Conservation (phyloP, 2,329 filamentous ascomycete genomes). For the Hypoxylon rubiginosum region DNA sequence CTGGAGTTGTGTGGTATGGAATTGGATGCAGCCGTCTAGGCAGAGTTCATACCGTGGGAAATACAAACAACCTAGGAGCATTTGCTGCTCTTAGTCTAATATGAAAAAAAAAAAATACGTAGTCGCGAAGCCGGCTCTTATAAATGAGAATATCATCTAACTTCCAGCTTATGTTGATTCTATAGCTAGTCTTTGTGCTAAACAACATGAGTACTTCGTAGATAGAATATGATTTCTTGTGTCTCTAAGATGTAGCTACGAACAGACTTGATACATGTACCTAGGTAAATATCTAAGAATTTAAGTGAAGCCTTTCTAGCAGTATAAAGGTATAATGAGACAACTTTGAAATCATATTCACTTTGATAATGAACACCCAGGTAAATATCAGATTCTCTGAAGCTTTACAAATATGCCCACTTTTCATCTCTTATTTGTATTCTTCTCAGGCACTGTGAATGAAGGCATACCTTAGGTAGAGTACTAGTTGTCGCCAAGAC, state of each 20-base stretch:
- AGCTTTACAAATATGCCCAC: no score
- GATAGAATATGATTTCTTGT: neutral
- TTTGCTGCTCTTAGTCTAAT: slow-evolving; percentile 15
- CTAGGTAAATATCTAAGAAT: neutral
- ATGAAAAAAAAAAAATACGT: slow-evolving; percentile 10
- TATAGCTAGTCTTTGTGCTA: neutral
- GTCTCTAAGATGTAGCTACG: neutral
- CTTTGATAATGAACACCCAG: no score
- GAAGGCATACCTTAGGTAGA: neutral
- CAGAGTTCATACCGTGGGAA: slow-evolving; percentile 5
- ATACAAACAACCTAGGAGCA: slow-evolving; percentile 3
- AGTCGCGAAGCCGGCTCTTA: slow-evolving; percentile 4
- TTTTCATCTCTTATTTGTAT: no score
- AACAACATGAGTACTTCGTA: neutral
- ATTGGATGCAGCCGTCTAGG: slow-evolving; percentile 11
- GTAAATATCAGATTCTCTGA: no score
- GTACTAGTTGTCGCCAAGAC: neutral
- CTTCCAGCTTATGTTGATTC: neutral
- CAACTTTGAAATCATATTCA: neutral
- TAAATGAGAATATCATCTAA: slow-evolving; percentile 22
- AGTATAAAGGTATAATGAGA: neutral
- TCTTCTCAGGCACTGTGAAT: no score
- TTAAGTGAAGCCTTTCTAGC: neutral
- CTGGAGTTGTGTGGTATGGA: slow-evolving; percentile 6
- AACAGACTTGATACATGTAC: neutral